Evolutionary conservation across 2,329 filamentous ascomycete species (phyloP), one percentile per base, ranked within the genome.

Genomic region (Teratosphaeria destructans): DNA sequence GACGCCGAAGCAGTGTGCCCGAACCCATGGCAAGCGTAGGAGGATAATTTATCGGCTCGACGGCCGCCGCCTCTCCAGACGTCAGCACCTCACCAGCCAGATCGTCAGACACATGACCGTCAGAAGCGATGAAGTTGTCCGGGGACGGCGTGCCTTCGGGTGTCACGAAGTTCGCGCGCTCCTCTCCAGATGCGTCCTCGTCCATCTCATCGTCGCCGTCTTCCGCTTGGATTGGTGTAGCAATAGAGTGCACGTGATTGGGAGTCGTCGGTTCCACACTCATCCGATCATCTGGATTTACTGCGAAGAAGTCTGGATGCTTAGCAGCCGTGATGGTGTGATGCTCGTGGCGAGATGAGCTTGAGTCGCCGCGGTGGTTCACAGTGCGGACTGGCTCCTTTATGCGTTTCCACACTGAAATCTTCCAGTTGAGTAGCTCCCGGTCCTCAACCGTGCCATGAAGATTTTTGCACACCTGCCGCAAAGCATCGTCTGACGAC

Each of bases 391-490:
- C 57, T 3, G 71, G 71, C 62, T 71, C 69, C 54, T 67, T 59
- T 37, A 61, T 66, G 10, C 67, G 61, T 54, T 63, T 58, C 62
- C 81, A 72, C 1, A 79, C 68, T 10, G 68, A 67, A 37, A 78
- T 70, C 55, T 76, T 76, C 78, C 79, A 84, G 32, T 69, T 67
- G 8, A 79, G 70, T 47, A 82, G 72, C 66, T 86, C 76, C 55
- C 82, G 81, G 58, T 87, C 81, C 39, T 82, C 80, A 0, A 96
- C 73, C 3, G 80, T 90, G 4, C 78, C 75, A 61, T 93, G 85
- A 58, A 95, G 75, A 39, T 75, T 80, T 11, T 75, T 72, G 55
- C 85, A 84, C 65, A 84, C 82, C 5, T 73, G 74, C 29, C 77
- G 74, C 14, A 94, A 69, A 14, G 85, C 78, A 1, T 72, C 66